A percentile compares a stretch with the other conserved stretches of the same genome.
phyloP scores from a whole-genome alignment of 495 filamentous ascomycete genomes.

The Xylaria flabelliformis region DNA sequence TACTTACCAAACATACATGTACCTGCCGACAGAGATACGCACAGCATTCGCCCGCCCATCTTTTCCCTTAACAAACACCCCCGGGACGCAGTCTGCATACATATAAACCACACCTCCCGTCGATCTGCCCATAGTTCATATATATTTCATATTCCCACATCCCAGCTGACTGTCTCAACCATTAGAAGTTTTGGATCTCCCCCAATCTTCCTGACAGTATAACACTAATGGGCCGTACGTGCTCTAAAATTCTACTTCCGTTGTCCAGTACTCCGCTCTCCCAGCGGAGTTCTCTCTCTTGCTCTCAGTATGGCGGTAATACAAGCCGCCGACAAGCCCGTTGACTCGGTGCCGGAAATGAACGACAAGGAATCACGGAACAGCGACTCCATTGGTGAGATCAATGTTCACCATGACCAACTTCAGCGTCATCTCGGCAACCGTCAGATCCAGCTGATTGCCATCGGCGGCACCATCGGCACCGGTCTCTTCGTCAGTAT shows the following conservation, averaged over 20 bases:
- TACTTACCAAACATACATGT: not conserved
- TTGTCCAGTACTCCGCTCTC: constrained; percentile 40
- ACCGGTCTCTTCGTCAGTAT: constrained; percentile 81
- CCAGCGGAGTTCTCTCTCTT: constrained; percentile 42
- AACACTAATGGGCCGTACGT: constrained; percentile 34
- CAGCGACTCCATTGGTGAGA: constrained; percentile 31
- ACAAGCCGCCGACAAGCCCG: constrained; percentile 33
- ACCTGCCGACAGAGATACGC: not conserved
- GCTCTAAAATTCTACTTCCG: constrained; percentile 35
- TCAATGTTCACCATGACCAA: constrained; percentile 33
- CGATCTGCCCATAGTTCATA: not conserved
- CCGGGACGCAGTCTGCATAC: not conserved
- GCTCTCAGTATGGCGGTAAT: constrained; percentile 43
- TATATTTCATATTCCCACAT: not conserved
- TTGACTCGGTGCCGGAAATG: not conserved
- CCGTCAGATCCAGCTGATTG: constrained; percentile 75
- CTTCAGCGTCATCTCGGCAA: constrained; percentile 65
- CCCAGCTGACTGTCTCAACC: not conserved
- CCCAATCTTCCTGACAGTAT: constrained; percentile 22
- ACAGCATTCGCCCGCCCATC: not conserved
- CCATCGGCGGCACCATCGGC: constrained; percentile 80
- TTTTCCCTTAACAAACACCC: not conserved
- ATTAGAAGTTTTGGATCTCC: constrained; percentile 5
- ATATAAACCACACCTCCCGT: constrained; percentile 11
- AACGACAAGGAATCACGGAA: constrained; percentile 35